Base-by-base conservation (phyloP, 345 rosid species). In the Lumnitzera littorea region DNA sequence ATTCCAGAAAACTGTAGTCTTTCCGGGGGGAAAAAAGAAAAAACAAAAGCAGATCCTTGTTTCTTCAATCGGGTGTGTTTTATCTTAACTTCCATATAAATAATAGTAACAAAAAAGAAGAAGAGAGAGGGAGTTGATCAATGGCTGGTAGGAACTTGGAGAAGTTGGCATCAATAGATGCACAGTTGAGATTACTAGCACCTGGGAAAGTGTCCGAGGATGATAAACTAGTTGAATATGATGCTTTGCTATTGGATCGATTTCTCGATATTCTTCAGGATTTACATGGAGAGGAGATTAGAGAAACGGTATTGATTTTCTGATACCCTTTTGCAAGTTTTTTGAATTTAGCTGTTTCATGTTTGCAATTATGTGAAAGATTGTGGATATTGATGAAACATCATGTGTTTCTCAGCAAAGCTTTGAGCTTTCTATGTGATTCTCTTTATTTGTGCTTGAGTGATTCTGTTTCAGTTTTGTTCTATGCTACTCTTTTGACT, bases 201-300 rank as follows among this genome's bases (percentile, higher is more conserved):
- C 98, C 98, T 11, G 66, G 71, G 16, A 92, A 89, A 63, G 97
- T 92, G 13, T 87, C 96, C 4, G 98, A 92, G 62, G 98, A 92
- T 67, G 98, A 92, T 70, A 92, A 92, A 78, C 70, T 92, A 60
- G 80, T 92, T 1, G 97, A 92, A 82, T 92, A 89, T 62, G 98
- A 92, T 70, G 98, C 97, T 63, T 70, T 92, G 61, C 74, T 92
- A 36, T 48, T 92, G 68, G 98, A 89, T 80, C 86, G 98, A 16
- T 92, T 92, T 61, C 94, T 92, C 4, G 98, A 89, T 64, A 92
- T 92, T 60, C 89, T 92, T 61, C 98, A 92, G 71, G 91, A 89
- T 59, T 74, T 92, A 75, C 97, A 92, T 55, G 98, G 97, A 12
- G 97, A 84, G 55, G 87, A 88, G 13, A 82, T 92, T 73, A 76